A percentile compares a stretch with the other conserved stretches of the same genome.
These are phyloP conservation scores for Kwoniella newhampshirensis DNA, from an alignment of 768 basidiomycete genomes.

Conservation along the genomic window DNA sequence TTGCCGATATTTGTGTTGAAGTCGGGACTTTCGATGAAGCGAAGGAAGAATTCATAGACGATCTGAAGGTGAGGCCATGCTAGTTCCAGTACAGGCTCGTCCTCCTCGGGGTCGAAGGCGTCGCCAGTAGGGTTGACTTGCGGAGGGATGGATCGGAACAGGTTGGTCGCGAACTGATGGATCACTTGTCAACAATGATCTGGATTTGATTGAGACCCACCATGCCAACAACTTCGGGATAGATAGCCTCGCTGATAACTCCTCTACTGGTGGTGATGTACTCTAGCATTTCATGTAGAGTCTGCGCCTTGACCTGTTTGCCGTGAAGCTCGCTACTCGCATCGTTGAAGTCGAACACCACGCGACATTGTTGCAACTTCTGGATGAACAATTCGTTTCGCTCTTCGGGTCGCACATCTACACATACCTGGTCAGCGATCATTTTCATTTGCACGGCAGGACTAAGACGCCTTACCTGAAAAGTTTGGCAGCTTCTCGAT, in stretches of 20 bases:
- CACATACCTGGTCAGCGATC: background rate
- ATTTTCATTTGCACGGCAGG: no score
- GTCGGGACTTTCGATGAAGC: conserved; percentile 95
- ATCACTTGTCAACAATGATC: background rate
- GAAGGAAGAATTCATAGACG: conserved; percentile 99
- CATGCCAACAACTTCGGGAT: conserved; percentile 99
- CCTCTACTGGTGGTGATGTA: conserved; percentile 96
- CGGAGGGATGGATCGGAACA: conserved; percentile 99
- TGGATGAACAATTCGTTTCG: conserved; percentile 86
- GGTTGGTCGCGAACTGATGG: conserved; percentile 87
- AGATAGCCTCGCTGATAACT: conserved; percentile 93
- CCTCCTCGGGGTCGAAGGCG: conserved; percentile 98
- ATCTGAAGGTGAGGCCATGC: conserved; percentile 99
- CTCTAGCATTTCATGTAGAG: conserved; percentile 96
- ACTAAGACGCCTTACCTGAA: conserved; percentile 49
- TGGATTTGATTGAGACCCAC: conserved; percentile 57
- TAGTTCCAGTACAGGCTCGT: conserved; percentile 96
- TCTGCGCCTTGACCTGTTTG: conserved; percentile 98
- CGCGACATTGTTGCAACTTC: conserved; percentile 93
- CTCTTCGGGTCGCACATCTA: conserved; percentile 86
- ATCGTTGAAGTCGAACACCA: conserved; percentile 98
- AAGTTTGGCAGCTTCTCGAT: conserved; percentile 92
- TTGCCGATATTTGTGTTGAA: conserved; percentile 98
- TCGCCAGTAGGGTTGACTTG: conserved; percentile 98
- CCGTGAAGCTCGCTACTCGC: conserved; percentile 91